Conservation (phyloP, 2,329 filamentous ascomycete species). For the Bipolaris sorokiniana region DNA sequence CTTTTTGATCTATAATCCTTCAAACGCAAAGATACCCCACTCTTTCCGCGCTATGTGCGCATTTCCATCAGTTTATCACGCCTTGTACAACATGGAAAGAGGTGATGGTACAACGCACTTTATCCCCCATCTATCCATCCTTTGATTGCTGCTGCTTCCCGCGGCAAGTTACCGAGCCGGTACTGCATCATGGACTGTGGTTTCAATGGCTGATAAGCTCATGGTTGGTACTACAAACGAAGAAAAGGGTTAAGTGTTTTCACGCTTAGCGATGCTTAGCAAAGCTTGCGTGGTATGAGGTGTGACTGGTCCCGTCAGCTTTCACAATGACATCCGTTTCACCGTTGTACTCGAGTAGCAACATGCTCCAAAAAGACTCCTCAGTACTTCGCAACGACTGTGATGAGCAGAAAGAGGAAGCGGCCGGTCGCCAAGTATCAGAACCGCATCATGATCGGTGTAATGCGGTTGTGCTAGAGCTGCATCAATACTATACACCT, state of each 20-base stretch:
- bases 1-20: no score
- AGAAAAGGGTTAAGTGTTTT: no score
- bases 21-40: not conserved
- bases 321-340: not conserved
- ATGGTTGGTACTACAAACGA: no score
- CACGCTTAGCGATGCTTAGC: no score
- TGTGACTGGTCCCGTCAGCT: not conserved
- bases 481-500: not conserved
- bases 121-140: not conserved
- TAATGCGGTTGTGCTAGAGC: not conserved
- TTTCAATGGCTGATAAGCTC: no score
- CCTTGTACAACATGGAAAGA: not conserved
- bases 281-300: no score
- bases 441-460: not conserved
- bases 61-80: not conserved
- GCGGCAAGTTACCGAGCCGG: not conserved
- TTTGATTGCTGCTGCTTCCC: not conserved
- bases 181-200: no score
- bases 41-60: not conserved
- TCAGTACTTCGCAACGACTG: not conserved
- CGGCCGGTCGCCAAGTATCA: not conserved
- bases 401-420: not conserved
- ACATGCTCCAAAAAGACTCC: not conserved
- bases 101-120: not conserved
- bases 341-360: not conserved